These are phyloP conservation scores for Jamesozyma hellenica DNA, from an alignment of 805 yeast species.

Conservation along the genomic window DNA sequence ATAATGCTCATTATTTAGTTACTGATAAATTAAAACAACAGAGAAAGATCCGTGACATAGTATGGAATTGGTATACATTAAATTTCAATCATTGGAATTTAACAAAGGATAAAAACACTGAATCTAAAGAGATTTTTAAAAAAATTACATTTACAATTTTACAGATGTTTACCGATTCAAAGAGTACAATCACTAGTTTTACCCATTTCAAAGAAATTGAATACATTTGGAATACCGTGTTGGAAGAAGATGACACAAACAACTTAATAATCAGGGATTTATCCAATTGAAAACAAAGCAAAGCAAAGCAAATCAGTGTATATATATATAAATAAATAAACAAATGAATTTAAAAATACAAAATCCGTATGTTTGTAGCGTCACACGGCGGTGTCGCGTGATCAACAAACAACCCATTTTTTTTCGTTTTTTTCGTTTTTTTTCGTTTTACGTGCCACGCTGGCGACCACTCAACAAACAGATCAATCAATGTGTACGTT, in stretches of 20 bases:
- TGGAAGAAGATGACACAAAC: not conserved
- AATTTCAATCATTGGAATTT: conserved; percentile 41
- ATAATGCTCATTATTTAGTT: conserved; percentile 25
- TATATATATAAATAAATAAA: too few relatives aligned
- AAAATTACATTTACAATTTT: conserved; percentile 26
- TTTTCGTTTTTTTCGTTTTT: too few relatives aligned
- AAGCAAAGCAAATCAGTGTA: too few relatives aligned
- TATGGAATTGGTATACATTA: conserved; percentile 40
- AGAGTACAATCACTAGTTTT: not conserved
- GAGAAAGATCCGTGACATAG: conserved; percentile 3
- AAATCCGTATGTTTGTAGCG: too few relatives aligned
- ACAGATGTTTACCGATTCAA: conserved; percentile 12
- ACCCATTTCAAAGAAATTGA: not conserved
- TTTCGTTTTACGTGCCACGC: too few relatives aligned
- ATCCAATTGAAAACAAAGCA: not conserved
- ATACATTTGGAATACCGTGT: conserved; percentile 1
- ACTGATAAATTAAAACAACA: too few relatives aligned
- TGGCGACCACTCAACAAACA: too few relatives aligned
- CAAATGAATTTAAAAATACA: too few relatives aligned
- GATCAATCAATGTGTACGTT: too few relatives aligned
- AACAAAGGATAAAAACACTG: conserved; percentile 35
- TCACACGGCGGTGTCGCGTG: too few relatives aligned
- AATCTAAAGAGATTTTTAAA: conserved; percentile 31
- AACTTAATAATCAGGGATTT: not conserved
- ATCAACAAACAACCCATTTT: too few relatives aligned